Percentiles rank a stretch among this genome's conserved stretches.
These are phyloP conservation scores for Pestalotiopsis sp. DNA, from an alignment of 2,329 filamentous ascomycete species.

Conservation along the genomic window DNA sequence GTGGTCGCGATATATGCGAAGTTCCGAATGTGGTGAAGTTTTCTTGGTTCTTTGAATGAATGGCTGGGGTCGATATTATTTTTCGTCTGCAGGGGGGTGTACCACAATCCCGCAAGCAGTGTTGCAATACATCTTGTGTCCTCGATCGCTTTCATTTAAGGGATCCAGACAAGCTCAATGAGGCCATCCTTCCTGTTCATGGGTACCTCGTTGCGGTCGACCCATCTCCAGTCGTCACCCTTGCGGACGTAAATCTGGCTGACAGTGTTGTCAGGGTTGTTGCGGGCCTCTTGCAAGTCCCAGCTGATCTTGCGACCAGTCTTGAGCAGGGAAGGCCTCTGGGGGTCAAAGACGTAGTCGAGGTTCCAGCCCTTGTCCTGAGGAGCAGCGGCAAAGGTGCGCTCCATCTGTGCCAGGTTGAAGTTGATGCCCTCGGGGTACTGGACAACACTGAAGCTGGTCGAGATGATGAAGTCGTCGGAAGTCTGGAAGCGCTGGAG, in stretches of 20 bases:
- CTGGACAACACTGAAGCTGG: constrained; percentile 61
- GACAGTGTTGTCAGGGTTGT: constrained; percentile 52
- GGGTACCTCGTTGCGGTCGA: constrained; percentile 42
- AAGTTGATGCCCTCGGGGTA: constrained; percentile 56
- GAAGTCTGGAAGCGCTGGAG: constrained; percentile 59
- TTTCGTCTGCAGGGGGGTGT: neutral
- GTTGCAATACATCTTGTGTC: constrained; percentile 13
- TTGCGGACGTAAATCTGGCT: constrained; percentile 57
- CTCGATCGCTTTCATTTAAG: constrained; percentile 26
- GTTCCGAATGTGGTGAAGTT: neutral
- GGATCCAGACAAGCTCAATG: constrained; percentile 60
- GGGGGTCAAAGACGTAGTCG: constrained; percentile 54
- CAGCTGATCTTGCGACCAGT: constrained; percentile 55
- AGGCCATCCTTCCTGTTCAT: constrained; percentile 59
- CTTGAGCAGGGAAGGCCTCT: constrained; percentile 47
- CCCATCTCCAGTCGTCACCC: constrained; percentile 56
- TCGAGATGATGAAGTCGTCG: constrained; percentile 58
- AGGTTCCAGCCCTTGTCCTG: constrained; percentile 53
- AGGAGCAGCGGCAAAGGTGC: constrained; percentile 52
- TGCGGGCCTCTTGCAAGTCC: constrained; percentile 53
- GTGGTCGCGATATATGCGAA: neutral
- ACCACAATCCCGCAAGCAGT: neutral
- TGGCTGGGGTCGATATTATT: constrained; percentile 2
- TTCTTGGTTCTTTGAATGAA: neutral
- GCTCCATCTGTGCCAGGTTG: constrained; percentile 52